Base-by-base conservation (phyloP, 805 yeast species). In the Schwanniomyces sp. region DNA sequence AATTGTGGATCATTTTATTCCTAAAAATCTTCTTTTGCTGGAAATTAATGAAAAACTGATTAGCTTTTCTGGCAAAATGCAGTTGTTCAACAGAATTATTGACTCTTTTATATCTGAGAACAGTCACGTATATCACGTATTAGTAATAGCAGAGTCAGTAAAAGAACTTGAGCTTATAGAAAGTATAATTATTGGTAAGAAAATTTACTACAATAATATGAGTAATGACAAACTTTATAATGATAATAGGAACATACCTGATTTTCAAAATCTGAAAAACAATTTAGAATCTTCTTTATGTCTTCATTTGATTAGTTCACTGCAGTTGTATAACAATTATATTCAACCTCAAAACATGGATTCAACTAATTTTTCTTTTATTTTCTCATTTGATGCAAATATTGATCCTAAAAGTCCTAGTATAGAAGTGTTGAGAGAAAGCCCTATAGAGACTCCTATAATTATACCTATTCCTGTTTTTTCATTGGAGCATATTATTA, bases 141-240 rank as follows among this genome's bases (percentile, higher is more conserved):
- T 73, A 45, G 71, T 87, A 9, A 78, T 84, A 3, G 85, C 90
- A 0, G 76, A 79, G 32, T 79, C 75, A 55, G 75, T 84, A 18
- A 84, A 85, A 58, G 94, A 87, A 58, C 62, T 87, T 51, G 95
- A 91, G 59, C 67, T 91, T 40, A 74, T 91, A 6, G 97, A 91
- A 63, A 87, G 91, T 0, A 73, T 86, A 40, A 59, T 90, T 11
- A 70, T 86, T n/a, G 97, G 96, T 2, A 82, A 88, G 56, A 71
- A 72, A 32, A 64, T 88, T 34, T 76, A 78, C 51, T 86, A 86
- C 58, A 77, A 76, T 50, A 78, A 96, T 54, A 78, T 85, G 55
- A 81, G 90, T 21, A 88, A 89, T 12, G 74, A 82, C 0, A 78
- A 85, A 16, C 63, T 85, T 21, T 78, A 74, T 52, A 81, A 78